Conservation (phyloP, 1,284 basidiomycete species). For the Xerocomus subilludens region DNA sequence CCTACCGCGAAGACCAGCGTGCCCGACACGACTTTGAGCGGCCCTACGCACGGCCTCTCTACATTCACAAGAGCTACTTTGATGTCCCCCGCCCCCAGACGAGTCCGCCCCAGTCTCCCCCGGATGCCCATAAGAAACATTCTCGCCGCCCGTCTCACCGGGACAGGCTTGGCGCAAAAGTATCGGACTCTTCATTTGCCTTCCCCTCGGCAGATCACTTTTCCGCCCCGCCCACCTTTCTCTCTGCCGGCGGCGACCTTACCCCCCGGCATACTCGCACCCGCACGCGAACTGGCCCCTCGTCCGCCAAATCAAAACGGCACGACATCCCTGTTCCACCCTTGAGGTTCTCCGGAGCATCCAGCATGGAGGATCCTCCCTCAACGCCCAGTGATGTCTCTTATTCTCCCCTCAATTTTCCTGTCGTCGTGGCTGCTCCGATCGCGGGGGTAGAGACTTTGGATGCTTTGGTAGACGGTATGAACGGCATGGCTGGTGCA, state of each 20-base stretch:
- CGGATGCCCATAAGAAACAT: conserved; percentile 39
- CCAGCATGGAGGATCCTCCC: conserved; percentile 68
- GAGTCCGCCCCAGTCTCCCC: conserved; percentile 40
- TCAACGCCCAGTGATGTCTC: conserved; percentile 71
- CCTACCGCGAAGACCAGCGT: conserved; percentile 46
- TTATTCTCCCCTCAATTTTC: conserved; percentile 59
- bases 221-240: conserved; percentile 38
- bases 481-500: conserved; percentile 67
- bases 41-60: conserved; percentile 43
- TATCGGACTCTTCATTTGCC: conserved; percentile 40
- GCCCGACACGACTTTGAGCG: conserved; percentile 63
- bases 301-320: conserved; percentile 60
- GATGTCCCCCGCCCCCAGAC: conserved; percentile 48
- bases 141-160: conserved; percentile 46
- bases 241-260: conserved; percentile 36
- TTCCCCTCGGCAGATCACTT: conserved; percentile 47
- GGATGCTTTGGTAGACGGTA: conserved; percentile 86
- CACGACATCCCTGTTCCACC: conserved; percentile 58
- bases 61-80: conserved; percentile 31
- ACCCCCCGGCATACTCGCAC: conserved; percentile 57
- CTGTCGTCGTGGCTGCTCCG: conserved; percentile 79
- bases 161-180: conserved; percentile 39
- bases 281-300: conserved; percentile 68
- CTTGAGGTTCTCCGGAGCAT: conserved; percentile 73
- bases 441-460: conserved; percentile 81